Base-by-base conservation (phyloP, 2,329 filamentous ascomycete genomes). In the Nemania sp. region DNA sequence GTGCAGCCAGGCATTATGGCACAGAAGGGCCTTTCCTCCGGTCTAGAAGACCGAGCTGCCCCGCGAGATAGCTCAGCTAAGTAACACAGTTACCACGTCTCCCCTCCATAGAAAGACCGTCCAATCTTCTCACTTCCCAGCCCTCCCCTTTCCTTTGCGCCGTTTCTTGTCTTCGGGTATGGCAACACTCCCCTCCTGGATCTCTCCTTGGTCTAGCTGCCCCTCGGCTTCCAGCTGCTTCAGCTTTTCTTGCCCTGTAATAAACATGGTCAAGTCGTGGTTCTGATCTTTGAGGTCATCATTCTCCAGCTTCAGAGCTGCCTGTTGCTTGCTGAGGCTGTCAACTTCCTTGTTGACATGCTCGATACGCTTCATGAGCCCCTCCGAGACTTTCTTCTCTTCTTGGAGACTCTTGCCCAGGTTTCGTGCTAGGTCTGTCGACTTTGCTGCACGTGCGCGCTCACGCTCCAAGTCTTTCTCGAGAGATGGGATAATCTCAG, bases 251-350 rank as follows among this genome's bases (percentile, higher is more conserved):
- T 89, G 84, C 0, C 90, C 88, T 17, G 85, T 89, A 55, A 97
- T 93, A 66, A 93, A 96, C 80, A 96, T 92, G 45, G 80, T 86
- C 68, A 97, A 69, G 69, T 97, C 93, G 12, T 89, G 82, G 68
- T 96, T 96, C 79, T 91, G 88, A 70, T 96, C 91, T 61, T 86
- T 83, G 37, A 96, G 73, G 62, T 96, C 91, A 33, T 76, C 79
- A 61, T 89, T 88, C 70, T 91, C 83, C 12, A 64, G 67, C 63
- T 81, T 81, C 3, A 89, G 72, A 34, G 76, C 77, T 22, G 77
- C 76, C 1, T 86, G 71, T 68, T 87, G 80, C 54, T 77, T 77
- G 36, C 80, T 77, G 15, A 90, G 71, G 17, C 61, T 75, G 52
- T 80, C 78, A 6, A 86, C 73, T 63, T 90, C 85, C 36, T 77